phyloP scores from a whole-genome alignment of 305 asterid species.

The Fraxinus ornus region DNA sequence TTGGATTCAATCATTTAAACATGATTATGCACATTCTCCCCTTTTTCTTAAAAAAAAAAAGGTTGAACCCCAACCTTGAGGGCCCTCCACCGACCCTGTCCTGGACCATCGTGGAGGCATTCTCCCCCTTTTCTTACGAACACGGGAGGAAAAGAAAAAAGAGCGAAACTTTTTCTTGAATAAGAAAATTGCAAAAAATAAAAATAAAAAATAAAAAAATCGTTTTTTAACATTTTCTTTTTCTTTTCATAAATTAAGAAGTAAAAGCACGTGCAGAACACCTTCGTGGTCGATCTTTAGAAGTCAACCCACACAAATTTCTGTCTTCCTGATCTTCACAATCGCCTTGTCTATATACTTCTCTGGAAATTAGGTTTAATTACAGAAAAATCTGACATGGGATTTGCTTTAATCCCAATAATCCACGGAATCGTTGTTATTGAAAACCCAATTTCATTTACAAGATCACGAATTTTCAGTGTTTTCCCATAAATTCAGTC shows the following conservation, averaged over 20 bases:
- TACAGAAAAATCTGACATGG: not conserved
- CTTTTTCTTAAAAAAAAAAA: too few relatives aligned
- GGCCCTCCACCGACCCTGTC: too few relatives aligned
- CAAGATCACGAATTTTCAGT: not conserved
- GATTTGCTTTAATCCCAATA: constrained; percentile 9
- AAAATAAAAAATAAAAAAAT: too few relatives aligned
- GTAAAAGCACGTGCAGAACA: constrained; percentile 29
- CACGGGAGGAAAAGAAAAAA: not conserved
- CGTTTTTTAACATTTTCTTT: not conserved
- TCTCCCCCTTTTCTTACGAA: not conserved
- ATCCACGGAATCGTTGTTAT: not conserved
- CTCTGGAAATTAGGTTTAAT: constrained; percentile 9
- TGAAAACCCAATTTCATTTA: not conserved
- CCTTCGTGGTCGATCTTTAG: not conserved
- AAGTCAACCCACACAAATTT: constrained; percentile 25
- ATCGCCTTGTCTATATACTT: not conserved
- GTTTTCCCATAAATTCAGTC: constrained; percentile 13
- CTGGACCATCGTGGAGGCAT: too few relatives aligned
- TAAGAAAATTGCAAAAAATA: not conserved
- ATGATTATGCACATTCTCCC: not conserved
- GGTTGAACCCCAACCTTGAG: too few relatives aligned
- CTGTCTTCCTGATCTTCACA: constrained; percentile 17
- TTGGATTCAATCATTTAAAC: not conserved
- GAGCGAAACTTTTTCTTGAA: not conserved
- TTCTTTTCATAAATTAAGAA: not conserved